Evolutionary conservation across 306 rosid genomes (phyloP).

Genomic region (Mimosa pudica): DNA sequence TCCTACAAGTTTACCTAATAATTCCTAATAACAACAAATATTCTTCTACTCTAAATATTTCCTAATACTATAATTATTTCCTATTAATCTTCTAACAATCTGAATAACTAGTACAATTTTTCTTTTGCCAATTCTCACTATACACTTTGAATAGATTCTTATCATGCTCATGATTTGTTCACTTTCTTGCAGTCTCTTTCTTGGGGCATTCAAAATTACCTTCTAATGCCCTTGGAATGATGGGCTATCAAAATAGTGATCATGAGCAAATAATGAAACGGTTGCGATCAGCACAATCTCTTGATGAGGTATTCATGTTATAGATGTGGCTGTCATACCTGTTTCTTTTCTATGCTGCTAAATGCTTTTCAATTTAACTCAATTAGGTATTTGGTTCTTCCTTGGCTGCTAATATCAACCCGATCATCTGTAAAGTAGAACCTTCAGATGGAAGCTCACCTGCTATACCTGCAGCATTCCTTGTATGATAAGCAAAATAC

Average conservation of each 20-base stretch:
- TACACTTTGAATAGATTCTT: not conserved
- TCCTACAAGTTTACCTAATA: too few species aligned
- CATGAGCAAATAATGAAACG: constrained; percentile 56
- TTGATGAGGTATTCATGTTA: constrained; percentile 54
- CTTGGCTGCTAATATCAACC: constrained; percentile 45
- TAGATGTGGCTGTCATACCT: not conserved
- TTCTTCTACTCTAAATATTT: too few species aligned
- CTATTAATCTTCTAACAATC: not conserved
- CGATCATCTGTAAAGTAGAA: constrained; percentile 56
- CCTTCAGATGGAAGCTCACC: constrained; percentile 58
- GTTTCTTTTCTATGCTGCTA: constrained; percentile 27
- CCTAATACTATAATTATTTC: too few species aligned
- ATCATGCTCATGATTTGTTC: constrained; percentile 22
- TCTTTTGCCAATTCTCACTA: not conserved
- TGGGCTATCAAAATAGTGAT: constrained; percentile 50
- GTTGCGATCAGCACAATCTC: constrained; percentile 51
- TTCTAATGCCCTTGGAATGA: constrained; percentile 49
- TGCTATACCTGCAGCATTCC: constrained; percentile 52
- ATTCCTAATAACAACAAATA: too few species aligned
- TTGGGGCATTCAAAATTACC: constrained; percentile 59
- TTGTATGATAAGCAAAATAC: constrained; percentile 43
- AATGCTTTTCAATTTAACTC: constrained; percentile 8
- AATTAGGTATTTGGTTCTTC: constrained; percentile 60
- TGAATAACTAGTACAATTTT: constrained; percentile 11
- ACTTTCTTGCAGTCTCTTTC: constrained; percentile 45